Conservation (phyloP, 768 basidiomycete genomes). For the Rhodosporidiobolus sp. region DNA sequence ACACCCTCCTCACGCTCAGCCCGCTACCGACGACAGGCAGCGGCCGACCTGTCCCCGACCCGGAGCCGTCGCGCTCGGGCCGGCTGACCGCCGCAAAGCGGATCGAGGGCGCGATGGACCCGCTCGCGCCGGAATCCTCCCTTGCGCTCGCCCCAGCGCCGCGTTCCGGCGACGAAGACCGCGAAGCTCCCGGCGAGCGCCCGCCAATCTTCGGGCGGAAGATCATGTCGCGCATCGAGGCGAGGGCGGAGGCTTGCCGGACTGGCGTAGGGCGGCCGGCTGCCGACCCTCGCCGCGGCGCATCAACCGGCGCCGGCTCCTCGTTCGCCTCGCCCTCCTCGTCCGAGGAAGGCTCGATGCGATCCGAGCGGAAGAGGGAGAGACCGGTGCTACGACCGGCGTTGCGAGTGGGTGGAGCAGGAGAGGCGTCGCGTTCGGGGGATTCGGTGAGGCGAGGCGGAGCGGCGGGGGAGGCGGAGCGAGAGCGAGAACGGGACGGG, state of each 20-base stretch:
- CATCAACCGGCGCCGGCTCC: background rate
- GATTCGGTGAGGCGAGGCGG: background rate
- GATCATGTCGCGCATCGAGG: slow-evolving; percentile 19
- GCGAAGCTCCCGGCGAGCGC: slow-evolving; percentile 8
- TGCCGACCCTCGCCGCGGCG: background rate
- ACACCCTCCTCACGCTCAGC: slow-evolving; percentile 23
- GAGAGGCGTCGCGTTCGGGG: slow-evolving; percentile 7
- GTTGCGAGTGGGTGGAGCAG: slow-evolving; percentile 7
- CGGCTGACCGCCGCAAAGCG: slow-evolving; percentile 28
- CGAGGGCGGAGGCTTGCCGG: slow-evolving; percentile 14
- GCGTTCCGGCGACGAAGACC: background rate
- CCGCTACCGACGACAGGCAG: slow-evolving; percentile 32
- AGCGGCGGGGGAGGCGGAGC: background rate
- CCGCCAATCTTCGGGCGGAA: slow-evolving; percentile 2
- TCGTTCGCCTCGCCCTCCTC: slow-evolving; percentile 12
- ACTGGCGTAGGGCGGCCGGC: slow-evolving; percentile 1
- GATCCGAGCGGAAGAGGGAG: slow-evolving; percentile 22
- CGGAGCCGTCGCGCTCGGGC: slow-evolving; percentile 13
- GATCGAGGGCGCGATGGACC: slow-evolving; percentile 6
- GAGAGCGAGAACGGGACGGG: background rate
- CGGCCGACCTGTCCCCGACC: slow-evolving; percentile 17
- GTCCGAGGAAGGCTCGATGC: slow-evolving; percentile 12
- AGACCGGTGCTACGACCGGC: background rate
- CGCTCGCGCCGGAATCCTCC: slow-evolving; percentile 6
- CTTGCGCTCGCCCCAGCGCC: slow-evolving; percentile 7